Conservation (phyloP, 257 asterid species). For the Plantago major region DNA sequence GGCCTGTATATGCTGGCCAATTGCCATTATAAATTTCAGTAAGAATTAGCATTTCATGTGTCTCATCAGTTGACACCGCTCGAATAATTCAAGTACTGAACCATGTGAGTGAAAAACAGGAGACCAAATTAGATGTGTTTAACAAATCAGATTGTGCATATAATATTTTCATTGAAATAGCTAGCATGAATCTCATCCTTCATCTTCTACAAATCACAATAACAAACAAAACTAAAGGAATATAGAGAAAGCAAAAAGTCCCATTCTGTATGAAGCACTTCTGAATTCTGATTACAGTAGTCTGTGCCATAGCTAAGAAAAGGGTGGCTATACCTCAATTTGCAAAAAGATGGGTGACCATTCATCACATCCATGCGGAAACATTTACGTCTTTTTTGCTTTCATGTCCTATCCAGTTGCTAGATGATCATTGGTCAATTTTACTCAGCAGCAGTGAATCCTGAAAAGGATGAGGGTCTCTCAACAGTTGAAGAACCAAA, state of each 20-base stretch:
- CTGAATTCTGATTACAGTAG: background rate
- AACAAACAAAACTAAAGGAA: background rate
- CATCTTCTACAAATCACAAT: background rate
- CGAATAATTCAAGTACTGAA: background rate
- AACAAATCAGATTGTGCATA: background rate
- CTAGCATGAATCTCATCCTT: background rate
- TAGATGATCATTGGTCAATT: background rate
- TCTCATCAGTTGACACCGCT: background rate
- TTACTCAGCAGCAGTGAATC: background rate
- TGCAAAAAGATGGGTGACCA: background rate
- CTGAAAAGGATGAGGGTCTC: too few relatives aligned
- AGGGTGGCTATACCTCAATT: background rate
- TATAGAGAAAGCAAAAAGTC: background rate
- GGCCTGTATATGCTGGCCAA: slow-evolving; percentile 9
- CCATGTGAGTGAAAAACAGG: background rate
- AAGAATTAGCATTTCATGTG: too few relatives aligned
- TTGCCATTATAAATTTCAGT: slow-evolving; percentile 2
- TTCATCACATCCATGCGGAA: too few relatives aligned
- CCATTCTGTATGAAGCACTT: background rate
- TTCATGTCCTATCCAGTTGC: too few relatives aligned
- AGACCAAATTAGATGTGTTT: background rate
- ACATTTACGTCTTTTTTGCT: too few relatives aligned
- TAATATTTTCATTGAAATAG: background rate
- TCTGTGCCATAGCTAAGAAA: background rate
- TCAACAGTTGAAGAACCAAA: too few relatives aligned